Conservation (phyloP, 2,329 filamentous ascomycete genomes). For the Botrytis medusae region DNA sequence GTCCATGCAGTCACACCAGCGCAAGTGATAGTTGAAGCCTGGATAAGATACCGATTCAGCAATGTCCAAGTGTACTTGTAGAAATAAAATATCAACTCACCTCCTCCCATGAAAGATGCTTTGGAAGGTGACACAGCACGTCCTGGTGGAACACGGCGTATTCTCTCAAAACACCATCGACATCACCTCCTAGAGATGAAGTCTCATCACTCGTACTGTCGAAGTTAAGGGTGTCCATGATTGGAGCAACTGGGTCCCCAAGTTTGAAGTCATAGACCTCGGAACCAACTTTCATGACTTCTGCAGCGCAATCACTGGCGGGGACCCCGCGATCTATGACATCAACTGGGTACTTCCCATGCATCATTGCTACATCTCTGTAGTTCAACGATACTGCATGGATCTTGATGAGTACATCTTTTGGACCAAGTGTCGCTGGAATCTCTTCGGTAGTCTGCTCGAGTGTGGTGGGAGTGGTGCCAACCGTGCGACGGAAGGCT, state of each 20-base stretch:
- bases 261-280: background rate
- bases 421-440: background rate
- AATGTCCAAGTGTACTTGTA: no score
- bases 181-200: background rate
- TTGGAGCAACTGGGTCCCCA: background rate
- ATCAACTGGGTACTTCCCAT: background rate
- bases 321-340: background rate
- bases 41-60: no score
- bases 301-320: background rate
- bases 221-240: background rate
- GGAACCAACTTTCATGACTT: background rate
- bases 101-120: no score
- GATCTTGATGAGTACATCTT: background rate
- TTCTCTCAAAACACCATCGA: background rate
- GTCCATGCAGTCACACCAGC: no score
- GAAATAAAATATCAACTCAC: no score
- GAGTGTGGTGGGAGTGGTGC: background rate
- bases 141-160: background rate
- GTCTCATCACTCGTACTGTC: background rate
- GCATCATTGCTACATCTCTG: background rate
- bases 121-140: no score
- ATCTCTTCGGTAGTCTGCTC: background rate
- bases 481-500: background rate
- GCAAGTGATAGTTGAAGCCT: no score
- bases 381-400: background rate